phyloP scores from a whole-genome alignment of 192 early-diverging fungal species.

The Podila epigama region DNA sequence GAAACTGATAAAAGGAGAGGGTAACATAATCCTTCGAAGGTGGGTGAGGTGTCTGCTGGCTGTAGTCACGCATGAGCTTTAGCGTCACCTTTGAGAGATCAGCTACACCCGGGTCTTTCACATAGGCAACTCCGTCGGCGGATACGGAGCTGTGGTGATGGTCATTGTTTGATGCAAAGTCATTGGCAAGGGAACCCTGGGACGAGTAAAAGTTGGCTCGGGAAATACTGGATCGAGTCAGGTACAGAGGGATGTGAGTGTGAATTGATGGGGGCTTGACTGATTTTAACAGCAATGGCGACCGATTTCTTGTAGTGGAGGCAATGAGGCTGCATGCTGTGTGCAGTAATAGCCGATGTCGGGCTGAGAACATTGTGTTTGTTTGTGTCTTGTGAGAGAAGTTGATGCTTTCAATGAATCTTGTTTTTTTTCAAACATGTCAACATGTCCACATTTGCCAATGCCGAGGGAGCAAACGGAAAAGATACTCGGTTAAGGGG shows the following conservation, averaged over 20 bases:
- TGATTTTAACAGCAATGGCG: neutral
- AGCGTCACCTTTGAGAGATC: conserved; percentile 6
- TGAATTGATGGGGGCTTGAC: neutral
- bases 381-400: neutral
- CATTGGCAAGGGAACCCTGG: neutral
- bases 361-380: conserved; percentile 8
- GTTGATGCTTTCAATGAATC: too few species aligned
- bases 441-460: too few species aligned
- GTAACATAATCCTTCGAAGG: conserved; percentile 46
- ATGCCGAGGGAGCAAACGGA: too few species aligned
- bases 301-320: neutral
- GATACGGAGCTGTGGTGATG: conserved; percentile 17
- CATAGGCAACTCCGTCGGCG: conserved; percentile 3
- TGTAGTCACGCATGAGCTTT: conserved; percentile 22
- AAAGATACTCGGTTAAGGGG: too few species aligned
- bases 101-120: conserved; percentile 1
- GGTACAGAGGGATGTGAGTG: neutral
- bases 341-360: conserved; percentile 8
- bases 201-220: neutral
- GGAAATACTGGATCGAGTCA: neutral
- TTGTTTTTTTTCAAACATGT: too few species aligned
- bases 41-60: conserved; percentile 31
- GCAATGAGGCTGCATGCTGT: conserved; percentile 1
- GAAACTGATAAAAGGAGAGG: conserved; percentile 65
- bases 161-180: neutral